These are phyloP conservation scores for Vanrija sp. DNA, from an alignment of 1,284 basidiomycete genomes.

Conservation along the genomic window DNA sequence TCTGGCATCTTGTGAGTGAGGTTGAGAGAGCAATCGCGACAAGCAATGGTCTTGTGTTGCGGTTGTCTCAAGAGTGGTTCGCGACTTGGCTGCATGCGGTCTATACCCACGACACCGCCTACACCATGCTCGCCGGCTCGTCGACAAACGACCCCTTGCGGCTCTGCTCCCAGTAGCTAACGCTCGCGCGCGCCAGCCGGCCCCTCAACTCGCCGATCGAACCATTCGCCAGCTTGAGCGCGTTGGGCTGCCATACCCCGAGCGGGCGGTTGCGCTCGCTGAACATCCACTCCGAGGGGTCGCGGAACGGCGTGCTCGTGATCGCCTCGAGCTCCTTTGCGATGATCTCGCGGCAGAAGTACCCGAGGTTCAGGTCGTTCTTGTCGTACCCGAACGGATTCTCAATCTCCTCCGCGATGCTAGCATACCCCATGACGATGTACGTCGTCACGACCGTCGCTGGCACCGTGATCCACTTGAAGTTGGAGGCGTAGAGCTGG, in stretches of 20 bases:
- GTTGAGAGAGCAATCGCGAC: too few relatives aligned
- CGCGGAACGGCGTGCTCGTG: conserved; percentile 32
- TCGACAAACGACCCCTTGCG: not conserved
- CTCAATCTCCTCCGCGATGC: conserved; percentile 39
- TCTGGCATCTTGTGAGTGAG: too few relatives aligned
- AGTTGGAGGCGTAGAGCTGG: conserved; percentile 58
- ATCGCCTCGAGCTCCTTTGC: conserved; percentile 45
- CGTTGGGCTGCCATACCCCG: conserved; percentile 12
- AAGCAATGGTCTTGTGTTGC: too few relatives aligned
- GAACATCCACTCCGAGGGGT: conserved; percentile 39
- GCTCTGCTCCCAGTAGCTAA: too few relatives aligned
- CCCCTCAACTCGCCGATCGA: conserved; percentile 3
- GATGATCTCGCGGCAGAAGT: conserved; percentile 47
- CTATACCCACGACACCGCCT: not conserved
- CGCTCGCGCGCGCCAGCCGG: not conserved
- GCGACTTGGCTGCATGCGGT: too few relatives aligned
- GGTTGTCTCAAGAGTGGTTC: too few relatives aligned
- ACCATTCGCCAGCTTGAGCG: conserved; percentile 4
- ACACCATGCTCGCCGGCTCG: not conserved
- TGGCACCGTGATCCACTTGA: conserved; percentile 66
- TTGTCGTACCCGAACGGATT: conserved; percentile 47
- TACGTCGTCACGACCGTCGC: conserved; percentile 45
- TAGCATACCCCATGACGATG: conserved; percentile 47
- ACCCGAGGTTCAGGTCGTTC: conserved; percentile 42
- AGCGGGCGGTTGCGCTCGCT: conserved; percentile 19